Conservation (phyloP, 805 yeast genomes). For the Lachancea waltii region DNA sequence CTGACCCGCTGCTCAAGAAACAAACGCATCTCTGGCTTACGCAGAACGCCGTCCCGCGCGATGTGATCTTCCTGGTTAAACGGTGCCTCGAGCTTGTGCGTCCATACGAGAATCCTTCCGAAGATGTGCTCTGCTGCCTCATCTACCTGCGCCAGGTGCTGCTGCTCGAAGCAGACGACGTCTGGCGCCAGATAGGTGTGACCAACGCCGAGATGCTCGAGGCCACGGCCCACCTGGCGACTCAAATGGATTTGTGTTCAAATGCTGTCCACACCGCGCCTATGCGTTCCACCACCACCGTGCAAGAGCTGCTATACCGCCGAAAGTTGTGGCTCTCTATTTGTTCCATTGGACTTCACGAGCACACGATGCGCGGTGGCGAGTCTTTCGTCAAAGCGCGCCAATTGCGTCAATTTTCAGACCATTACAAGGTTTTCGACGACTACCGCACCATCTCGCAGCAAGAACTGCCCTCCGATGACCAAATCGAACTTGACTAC, state of each 20-base stretch:
- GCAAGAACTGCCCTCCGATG: constrained; percentile 8
- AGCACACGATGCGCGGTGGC: constrained; percentile 9
- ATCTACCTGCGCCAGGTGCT: constrained; percentile 5
- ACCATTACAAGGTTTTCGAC: constrained; percentile 8
- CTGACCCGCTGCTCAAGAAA: not conserved
- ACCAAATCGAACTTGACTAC: constrained; percentile 9
- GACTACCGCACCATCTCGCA: constrained; percentile 7
- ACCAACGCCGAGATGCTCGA: constrained; percentile 4
- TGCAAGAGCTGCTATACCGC: constrained; percentile 6
- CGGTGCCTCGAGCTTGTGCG: constrained; percentile 3
- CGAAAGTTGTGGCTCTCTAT: constrained; percentile 8
- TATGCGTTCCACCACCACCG: constrained; percentile 1
- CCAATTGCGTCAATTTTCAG: constrained; percentile 6
- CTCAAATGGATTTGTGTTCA: constrained; percentile 2
- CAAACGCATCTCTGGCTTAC: constrained; percentile 1
- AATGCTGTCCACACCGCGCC: constrained; percentile 1
- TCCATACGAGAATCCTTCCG: constrained; percentile 6
- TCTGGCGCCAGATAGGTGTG: constrained; percentile 1
- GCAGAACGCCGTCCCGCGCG: constrained; percentile 2
- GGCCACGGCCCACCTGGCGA: constrained; percentile 3
- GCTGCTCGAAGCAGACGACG: constrained; percentile 2
- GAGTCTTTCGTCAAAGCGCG: constrained; percentile 5
- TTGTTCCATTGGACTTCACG: constrained; percentile 6
- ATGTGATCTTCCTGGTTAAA: constrained; percentile 4
- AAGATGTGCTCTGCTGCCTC: constrained; percentile 4